Conservation (phyloP, 164 flowering plant species). For the Buxus sempervirens region DNA sequence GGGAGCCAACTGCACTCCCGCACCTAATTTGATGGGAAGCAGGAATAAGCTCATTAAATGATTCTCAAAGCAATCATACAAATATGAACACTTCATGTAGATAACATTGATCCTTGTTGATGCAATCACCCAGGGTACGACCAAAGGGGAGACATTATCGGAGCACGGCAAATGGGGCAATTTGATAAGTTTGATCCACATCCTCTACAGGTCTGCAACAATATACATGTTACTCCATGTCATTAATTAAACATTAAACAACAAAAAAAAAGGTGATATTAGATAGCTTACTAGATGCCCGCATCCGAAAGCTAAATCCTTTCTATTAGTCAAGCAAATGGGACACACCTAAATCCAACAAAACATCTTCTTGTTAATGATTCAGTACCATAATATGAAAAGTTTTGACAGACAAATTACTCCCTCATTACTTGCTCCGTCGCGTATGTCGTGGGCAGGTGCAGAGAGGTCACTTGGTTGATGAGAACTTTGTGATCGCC, state of each 20-base stretch:
- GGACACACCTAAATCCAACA: slow-evolving; percentile 32
- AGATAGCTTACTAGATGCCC: slow-evolving; percentile 54
- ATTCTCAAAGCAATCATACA: no score
- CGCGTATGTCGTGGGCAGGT: slow-evolving; percentile 23
- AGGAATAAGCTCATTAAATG: no score
- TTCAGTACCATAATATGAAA: not conserved
- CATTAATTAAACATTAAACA: no score
- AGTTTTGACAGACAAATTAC: not conserved
- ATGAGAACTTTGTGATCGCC: slow-evolving; percentile 11
- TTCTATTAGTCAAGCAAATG: slow-evolving; percentile 47
- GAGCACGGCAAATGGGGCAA: slow-evolving; percentile 20
- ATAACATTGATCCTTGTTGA: not conserved
- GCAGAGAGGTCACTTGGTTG: slow-evolving; percentile 23
- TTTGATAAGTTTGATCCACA: slow-evolving; percentile 19
- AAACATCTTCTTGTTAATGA: slow-evolving; percentile 1
- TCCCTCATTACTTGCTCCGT: slow-evolving; percentile 32
- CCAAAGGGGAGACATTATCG: slow-evolving; percentile 16
- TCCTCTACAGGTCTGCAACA: slow-evolving; percentile 22
- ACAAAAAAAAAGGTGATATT: no score
- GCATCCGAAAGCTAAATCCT: slow-evolving; percentile 60
- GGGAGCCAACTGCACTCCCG: no score
- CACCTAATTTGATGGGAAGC: no score
- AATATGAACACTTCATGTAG: no score
- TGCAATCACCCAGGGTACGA: slow-evolving; percentile 9
- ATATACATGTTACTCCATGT: no score